A percentile compares a stretch with the other conserved stretches of the same genome.
Conservation (phyloP, 1,284 basidiomycete species). For the Sanguinoderma infundibulare region DNA sequence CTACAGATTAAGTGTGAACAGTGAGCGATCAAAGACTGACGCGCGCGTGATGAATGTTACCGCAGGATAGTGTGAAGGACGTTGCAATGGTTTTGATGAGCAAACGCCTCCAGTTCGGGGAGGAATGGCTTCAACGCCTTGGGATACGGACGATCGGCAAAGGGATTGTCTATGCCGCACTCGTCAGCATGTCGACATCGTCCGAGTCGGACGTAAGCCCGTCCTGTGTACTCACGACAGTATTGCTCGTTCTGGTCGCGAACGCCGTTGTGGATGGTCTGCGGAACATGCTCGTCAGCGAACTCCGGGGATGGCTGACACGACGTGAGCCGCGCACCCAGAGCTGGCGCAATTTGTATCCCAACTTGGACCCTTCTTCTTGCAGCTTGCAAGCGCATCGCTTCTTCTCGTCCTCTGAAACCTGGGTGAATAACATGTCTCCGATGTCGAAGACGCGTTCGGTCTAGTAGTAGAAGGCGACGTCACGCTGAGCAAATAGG, state of each 20-base stretch:
- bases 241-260: constrained; percentile 64
- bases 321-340: constrained; percentile 44
- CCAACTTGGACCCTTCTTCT: constrained; percentile 59
- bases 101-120: constrained; percentile 60
- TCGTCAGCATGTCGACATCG: neutral
- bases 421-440: constrained; percentile 59
- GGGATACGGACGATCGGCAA: constrained; percentile 43
- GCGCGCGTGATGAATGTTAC: constrained; percentile 30
- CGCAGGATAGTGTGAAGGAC: constrained; percentile 54
- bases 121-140: constrained; percentile 55
- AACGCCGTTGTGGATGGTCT: constrained; percentile 63
- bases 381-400: constrained; percentile 51
- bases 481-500: neutral
- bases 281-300: neutral
- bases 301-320: neutral
- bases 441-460: constrained; percentile 67
- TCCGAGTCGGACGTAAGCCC: too few relatives aligned
- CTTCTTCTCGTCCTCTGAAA: constrained; percentile 61
- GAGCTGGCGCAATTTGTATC: constrained; percentile 60
- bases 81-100: constrained; percentile 53
- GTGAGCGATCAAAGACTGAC: neutral
- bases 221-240: constrained; percentile 44
- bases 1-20: constrained; percentile 30
- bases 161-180: too few relatives aligned
- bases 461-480: constrained; percentile 3